Evolutionary conservation across 345 rosid species (phyloP).

Genomic region (Clausena lansium): DNA sequence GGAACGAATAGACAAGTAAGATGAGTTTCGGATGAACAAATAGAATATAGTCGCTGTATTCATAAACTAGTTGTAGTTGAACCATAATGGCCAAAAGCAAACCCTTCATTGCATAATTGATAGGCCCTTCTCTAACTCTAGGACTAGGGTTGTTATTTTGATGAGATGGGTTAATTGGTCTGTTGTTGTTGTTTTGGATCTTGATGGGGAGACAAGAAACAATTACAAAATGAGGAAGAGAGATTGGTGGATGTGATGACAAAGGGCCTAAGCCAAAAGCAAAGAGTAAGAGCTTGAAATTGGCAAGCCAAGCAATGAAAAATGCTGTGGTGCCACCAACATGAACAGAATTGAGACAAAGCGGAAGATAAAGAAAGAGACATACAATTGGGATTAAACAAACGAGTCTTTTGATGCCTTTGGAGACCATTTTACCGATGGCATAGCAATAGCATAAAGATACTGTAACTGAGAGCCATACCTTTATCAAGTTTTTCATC

Average conservation of each 20-base stretch:
- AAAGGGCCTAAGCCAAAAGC: slow-evolving; percentile 48
- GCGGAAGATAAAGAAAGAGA: slow-evolving; percentile 42
- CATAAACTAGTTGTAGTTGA: slow-evolving; percentile 7
- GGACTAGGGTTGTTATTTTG: neutral
- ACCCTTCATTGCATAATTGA: slow-evolving; percentile 35
- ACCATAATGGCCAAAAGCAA: slow-evolving; percentile 29
- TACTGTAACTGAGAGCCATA: slow-evolving; percentile 30
- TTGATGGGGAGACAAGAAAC: slow-evolving; percentile 64
- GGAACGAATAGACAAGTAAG: slow-evolving; percentile 34
- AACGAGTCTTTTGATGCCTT: slow-evolving; percentile 37
- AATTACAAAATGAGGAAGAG: slow-evolving; percentile 43
- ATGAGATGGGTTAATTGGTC: neutral
- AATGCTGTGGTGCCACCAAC: slow-evolving; percentile 38
- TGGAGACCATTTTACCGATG: slow-evolving; percentile 26
- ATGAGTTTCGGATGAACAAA: slow-evolving; percentile 29
- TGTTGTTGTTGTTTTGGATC: slow-evolving; percentile 20
- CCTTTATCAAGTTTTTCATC: slow-evolving; percentile 30
- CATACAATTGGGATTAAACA: slow-evolving; percentile 32
- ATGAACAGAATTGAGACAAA: slow-evolving; percentile 26
- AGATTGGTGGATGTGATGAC: slow-evolving; percentile 23
- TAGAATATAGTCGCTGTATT: slow-evolving; percentile 21
- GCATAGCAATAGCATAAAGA: slow-evolving; percentile 33
- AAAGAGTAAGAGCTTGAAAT: slow-evolving; percentile 56
- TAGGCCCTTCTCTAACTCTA: slow-evolving; percentile 19
- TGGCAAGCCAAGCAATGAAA: slow-evolving; percentile 54